Conservation (phyloP, 1,284 basidiomycete genomes). For the Earliella scabrosa region DNA sequence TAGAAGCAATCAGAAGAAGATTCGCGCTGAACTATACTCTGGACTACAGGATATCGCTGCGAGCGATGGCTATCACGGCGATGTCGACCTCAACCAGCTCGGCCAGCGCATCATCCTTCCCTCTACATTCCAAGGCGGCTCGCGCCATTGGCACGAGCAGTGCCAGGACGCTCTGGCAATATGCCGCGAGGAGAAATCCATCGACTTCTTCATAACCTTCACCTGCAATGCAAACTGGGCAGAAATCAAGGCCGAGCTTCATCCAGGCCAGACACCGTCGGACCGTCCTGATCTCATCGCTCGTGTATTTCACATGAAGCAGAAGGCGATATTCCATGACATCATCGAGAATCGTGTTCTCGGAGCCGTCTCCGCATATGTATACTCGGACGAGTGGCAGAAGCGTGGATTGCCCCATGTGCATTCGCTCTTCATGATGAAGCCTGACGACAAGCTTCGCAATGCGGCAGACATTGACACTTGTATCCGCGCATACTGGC, state of each 20-base stretch:
- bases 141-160: slow-evolving; percentile 41
- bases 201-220: slow-evolving; percentile 49
- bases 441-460: slow-evolving; percentile 31
- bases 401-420: slow-evolving; percentile 52
- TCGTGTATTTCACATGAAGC: slow-evolving; percentile 47
- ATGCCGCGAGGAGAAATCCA: slow-evolving; percentile 33
- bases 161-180: slow-evolving; percentile 50
- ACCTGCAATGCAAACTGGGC: slow-evolving; percentile 42
- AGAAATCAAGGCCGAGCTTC: slow-evolving; percentile 38
- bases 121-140: slow-evolving; percentile 42
- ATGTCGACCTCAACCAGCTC: slow-evolving; percentile 29
- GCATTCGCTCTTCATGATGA: slow-evolving; percentile 47
- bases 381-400: slow-evolving; percentile 53
- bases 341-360: slow-evolving; percentile 39
- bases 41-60: slow-evolving; percentile 39
- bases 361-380: slow-evolving; percentile 33
- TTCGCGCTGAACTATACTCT: slow-evolving; percentile 41
- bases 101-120: slow-evolving; percentile 44
- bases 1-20: slow-evolving; percentile 37
- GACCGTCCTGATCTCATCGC: slow-evolving; percentile 51
- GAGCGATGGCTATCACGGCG: slow-evolving; percentile 14
- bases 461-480: slow-evolving; percentile 40
- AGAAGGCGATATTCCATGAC: slow-evolving; percentile 39
- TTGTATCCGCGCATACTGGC: slow-evolving; percentile 43
- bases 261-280: slow-evolving; percentile 40